Base-by-base conservation (phyloP, 140 eudicot genomes). In the Senecio squalidus region DNA sequence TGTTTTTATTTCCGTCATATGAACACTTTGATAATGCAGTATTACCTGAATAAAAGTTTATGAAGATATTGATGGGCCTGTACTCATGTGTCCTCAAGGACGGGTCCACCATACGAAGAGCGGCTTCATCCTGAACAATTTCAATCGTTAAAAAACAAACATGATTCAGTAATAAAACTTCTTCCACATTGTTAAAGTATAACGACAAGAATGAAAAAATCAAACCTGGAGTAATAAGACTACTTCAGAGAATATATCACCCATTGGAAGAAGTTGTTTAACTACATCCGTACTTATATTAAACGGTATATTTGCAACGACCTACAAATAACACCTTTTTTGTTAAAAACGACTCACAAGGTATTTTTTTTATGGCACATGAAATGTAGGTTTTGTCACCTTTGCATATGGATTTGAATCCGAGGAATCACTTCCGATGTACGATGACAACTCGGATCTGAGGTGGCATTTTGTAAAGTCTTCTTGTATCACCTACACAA, bases 251-350 rank as follows among this genome's bases (percentile, higher is more conserved):
- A 92, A 77, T n/a, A 84, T 80, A 72, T 92, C 99, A 31, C 96
- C 99, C 99, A 92, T 92, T 2, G 99, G 99, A 73, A 92, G 95
- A 73, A 92, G 99, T 54, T 74, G 94, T 71, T 84, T 92, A 34
- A 92, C 79, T 61, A 92, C 85, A 65, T 88, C 95, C 0, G 94
- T 87, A 69, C 90, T 92, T 53, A 92, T 88, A 81, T 92, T 92
- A 59, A 92, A 92, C 34, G 99, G 99, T 60, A 92, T 78, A 67
- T 92, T 92, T 8, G 99, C 84, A 27, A 92, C 99, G 3, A 92
- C 99, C 99, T 92, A 78, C 44, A 71, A 65, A 59, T 9, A 24
- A 0, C 17, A 55, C n/a, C 3, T 23, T 4, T 45, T 33, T 64
- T 1, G 46, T 72, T 30, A 43, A 39, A 7, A 52, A 43, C 40